Evolutionary conservation across 331 rosid genomes (phyloP).

Genomic region (Arachis monticola): DNA sequence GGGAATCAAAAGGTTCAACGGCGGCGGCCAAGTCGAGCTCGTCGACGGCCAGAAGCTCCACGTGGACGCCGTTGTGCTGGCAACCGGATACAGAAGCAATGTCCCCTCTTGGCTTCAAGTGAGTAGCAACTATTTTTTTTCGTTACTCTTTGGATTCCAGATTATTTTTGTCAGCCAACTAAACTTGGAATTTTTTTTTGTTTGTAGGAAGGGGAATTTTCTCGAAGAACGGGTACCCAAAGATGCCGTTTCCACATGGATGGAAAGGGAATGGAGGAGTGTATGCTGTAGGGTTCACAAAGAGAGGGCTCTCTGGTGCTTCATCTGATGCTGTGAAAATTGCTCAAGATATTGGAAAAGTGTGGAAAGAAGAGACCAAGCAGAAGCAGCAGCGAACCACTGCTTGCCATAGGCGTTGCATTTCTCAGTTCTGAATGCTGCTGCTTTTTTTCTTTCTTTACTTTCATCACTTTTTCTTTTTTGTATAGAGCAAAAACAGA

Average conservation of each 20-base stretch:
- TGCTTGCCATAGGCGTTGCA: constrained; percentile 91
- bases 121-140: constrained; percentile 47
- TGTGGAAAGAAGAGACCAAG: constrained; percentile 82
- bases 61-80: constrained; percentile 76
- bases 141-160: not conserved
- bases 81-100: constrained; percentile 95
- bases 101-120: constrained; percentile 99
- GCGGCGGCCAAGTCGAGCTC: constrained; percentile 57
- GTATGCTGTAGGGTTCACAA: constrained; percentile 94
- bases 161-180: constrained; percentile 20
- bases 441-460: not conserved
- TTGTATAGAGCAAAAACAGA: constrained; percentile 34
- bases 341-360: constrained; percentile 78
- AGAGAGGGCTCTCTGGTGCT: constrained; percentile 96
- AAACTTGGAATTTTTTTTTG: constrained; percentile 32
- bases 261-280: constrained; percentile 96
- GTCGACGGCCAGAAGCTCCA: constrained; percentile 63
- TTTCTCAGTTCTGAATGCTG: constrained; percentile 76
- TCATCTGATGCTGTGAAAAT: constrained; percentile 86
- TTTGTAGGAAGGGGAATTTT: constrained; percentile 84
- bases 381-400: constrained; percentile 65
- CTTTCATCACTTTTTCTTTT: not conserved
- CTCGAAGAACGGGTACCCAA: constrained; percentile 86
- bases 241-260: constrained; percentile 74
- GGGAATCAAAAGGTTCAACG: constrained; percentile 64